These are phyloP conservation scores for Pseudogymnoascus sp. DNA, from an alignment of 2,329 filamentous ascomycete species.

Conservation along the genomic window DNA sequence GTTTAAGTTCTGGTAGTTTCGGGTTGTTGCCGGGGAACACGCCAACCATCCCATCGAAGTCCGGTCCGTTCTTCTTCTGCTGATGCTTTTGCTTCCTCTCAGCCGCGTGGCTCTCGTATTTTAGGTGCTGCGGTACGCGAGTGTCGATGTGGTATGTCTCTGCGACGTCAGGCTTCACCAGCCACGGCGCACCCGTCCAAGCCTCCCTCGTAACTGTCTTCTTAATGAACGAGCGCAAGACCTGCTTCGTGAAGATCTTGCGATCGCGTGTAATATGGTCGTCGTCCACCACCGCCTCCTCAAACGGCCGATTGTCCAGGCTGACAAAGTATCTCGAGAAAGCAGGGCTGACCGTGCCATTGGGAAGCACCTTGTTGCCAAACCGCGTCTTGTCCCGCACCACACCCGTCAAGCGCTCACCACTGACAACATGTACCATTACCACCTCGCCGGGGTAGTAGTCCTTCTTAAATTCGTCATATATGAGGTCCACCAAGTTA, in stretches of 20 bases:
- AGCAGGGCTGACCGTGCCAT: slow-evolving; percentile 61
- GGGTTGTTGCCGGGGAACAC: slow-evolving; percentile 32
- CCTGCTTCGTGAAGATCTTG: slow-evolving; percentile 89
- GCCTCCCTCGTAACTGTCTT: slow-evolving; percentile 86
- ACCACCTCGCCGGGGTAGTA: slow-evolving; percentile 87
- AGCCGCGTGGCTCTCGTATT: slow-evolving; percentile 68
- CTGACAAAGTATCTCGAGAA: slow-evolving; percentile 76
- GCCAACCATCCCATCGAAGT: slow-evolving; percentile 28
- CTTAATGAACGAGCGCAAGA: slow-evolving; percentile 88
- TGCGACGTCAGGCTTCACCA: slow-evolving; percentile 81
- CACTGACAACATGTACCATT: slow-evolving; percentile 59
- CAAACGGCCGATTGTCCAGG: slow-evolving; percentile 55
- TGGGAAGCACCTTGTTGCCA: slow-evolving; percentile 49
- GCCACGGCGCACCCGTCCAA: slow-evolving; percentile 94
- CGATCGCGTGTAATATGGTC: slow-evolving; percentile 77
- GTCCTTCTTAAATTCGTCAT: slow-evolving; percentile 74
- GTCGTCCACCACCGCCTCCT: slow-evolving; percentile 73
- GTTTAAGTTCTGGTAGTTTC: slow-evolving; percentile 64
- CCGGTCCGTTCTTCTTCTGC: slow-evolving; percentile 41
- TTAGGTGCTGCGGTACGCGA: slow-evolving; percentile 74
- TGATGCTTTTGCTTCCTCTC: slow-evolving; percentile 66
- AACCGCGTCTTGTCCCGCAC: slow-evolving; percentile 83
- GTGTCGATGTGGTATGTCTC: slow-evolving; percentile 77
- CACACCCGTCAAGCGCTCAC: slow-evolving; percentile 61
- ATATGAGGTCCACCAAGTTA: slow-evolving; percentile 60